Base-by-base conservation (phyloP, 2,329 filamentous ascomycete species). In the Graphium sp. region DNA sequence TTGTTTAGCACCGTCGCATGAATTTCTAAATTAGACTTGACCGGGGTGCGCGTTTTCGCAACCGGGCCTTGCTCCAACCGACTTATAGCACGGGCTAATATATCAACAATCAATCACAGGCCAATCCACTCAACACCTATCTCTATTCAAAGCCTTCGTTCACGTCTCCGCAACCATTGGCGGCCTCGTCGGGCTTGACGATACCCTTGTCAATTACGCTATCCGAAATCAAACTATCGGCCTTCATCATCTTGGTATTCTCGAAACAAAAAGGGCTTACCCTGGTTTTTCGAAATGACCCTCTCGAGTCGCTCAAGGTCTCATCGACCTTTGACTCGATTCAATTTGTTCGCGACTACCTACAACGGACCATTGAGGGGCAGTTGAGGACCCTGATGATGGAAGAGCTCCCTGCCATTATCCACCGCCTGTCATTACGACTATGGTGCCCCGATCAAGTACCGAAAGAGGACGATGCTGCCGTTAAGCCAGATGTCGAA, bases 241-340 rank as follows among this genome's bases (percentile, higher is more conserved):
- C 87, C 8, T 95, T 98, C 50, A 91, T 98, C 40, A 94, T 98
- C 33, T 55, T 98, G 28, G 89, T 98, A 35, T 98, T 98, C 49
- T 95, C 87, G 4, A 87, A 84, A 48, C 84, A 93, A 55, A 98
- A 98, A 49, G 89, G 89, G 13, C 66, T 98, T 32, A 98, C 89
- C 2, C 65, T 98, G 26, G 89, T 98, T 24, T 98, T 98, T 50
- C 77, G 89, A 42, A 95, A 98, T 66, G 89, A 98, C 48, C 89
- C 89, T 5, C 72, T 98, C 35, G 89, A 98, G 49, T 94, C 87
- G 5, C 73, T 98, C 44, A 95, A 94, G 58, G 89, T 98, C 39
- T 95, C 87, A 1, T 95, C 87, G 40, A 98, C 89, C 24, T 98
- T 98, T 52, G 89, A 98, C 57, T 93, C 87, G 9, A 98, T 98